phyloP scores from a whole-genome alignment of 495 filamentous ascomycete species.

The Penicillium taxi region DNA sequence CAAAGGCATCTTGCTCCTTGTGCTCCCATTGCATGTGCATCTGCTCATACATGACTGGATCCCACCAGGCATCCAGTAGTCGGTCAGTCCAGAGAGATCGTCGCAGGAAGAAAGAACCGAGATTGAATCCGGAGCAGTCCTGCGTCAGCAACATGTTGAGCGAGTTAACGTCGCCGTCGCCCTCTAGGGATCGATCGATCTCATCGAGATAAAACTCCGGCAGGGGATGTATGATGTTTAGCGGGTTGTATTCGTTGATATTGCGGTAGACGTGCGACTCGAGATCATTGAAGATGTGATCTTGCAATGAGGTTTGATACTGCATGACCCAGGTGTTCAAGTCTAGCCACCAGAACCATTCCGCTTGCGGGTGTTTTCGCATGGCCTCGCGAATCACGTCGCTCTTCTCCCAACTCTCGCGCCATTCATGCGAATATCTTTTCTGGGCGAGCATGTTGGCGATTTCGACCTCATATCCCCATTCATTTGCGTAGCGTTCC shows the following conservation, averaged over 20 bases:
- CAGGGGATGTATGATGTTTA: constrained; percentile 84
- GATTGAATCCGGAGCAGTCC: constrained; percentile 93
- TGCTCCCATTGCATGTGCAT: constrained; percentile 99
- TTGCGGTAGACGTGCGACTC: constrained; percentile 77
- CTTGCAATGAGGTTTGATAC: constrained; percentile 79
- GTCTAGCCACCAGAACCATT: constrained; percentile 99
- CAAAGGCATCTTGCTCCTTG: constrained; percentile 93
- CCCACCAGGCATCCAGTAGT: constrained; percentile 96
- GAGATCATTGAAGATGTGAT: constrained; percentile 80
- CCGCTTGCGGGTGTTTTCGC: constrained; percentile 87
- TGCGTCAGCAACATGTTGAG: constrained; percentile 86
- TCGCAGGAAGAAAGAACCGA: constrained; percentile 89
- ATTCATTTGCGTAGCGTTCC: constrained; percentile 70
- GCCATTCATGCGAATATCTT: constrained; percentile 96
- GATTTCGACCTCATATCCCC: constrained; percentile 95
- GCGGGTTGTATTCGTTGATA: constrained; percentile 90
- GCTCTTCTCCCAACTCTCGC: constrained; percentile 98
- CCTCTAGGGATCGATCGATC: constrained; percentile 57
- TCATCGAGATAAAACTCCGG: constrained; percentile 66
- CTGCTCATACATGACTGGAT: constrained; percentile 95
- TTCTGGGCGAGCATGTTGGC: constrained; percentile 99
- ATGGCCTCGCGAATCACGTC: constrained; percentile 88
- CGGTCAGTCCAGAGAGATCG: constrained; percentile 85
- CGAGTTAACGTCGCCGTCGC: constrained; percentile 63
- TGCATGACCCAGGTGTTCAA: constrained; percentile 99